Evolutionary conservation across 805 yeast genomes (phyloP).

Genomic region (Ogataea paradorogensis): DNA sequence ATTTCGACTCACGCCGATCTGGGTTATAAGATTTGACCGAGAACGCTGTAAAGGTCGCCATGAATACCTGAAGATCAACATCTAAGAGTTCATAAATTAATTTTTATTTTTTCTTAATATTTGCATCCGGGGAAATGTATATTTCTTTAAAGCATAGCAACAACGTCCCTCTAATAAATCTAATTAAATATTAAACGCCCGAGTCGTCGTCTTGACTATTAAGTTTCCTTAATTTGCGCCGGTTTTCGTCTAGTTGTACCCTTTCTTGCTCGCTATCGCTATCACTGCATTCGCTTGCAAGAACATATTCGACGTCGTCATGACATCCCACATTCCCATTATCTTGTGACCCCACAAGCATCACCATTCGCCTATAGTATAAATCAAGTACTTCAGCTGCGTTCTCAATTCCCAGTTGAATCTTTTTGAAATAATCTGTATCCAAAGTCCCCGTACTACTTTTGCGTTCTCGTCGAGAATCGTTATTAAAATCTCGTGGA

Average conservation of each 20-base stretch:
- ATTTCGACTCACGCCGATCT: background rate
- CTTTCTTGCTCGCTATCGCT: background rate
- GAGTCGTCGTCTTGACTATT: background rate
- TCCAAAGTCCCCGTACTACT: constrained; percentile 27
- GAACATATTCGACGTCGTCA: constrained; percentile 23
- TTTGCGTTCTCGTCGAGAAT: constrained; percentile 25
- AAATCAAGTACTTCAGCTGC: constrained; percentile 42
- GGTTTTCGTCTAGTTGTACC: background rate
- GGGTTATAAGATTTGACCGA: background rate
- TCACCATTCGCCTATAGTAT: constrained; percentile 49
- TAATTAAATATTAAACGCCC: background rate
- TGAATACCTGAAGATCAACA: background rate
- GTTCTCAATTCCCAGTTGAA: constrained; percentile 29
- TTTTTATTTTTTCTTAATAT: background rate
- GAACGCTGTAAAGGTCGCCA: background rate
- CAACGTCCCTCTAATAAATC: too few species aligned
- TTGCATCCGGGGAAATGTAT: background rate
- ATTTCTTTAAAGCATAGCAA: too few species aligned
- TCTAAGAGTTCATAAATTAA: background rate
- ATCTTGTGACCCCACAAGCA: constrained; percentile 41
- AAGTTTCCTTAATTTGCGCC: background rate
- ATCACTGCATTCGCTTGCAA: background rate
- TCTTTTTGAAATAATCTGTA: constrained; percentile 30
- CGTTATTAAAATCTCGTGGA: constrained; percentile 47
- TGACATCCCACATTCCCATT: constrained; percentile 25